Percentiles rank a stretch among this genome's conserved stretches.
phyloP scores from a whole-genome alignment of 169 alveolate genomes.

The Blepharisma undulans region DNA sequence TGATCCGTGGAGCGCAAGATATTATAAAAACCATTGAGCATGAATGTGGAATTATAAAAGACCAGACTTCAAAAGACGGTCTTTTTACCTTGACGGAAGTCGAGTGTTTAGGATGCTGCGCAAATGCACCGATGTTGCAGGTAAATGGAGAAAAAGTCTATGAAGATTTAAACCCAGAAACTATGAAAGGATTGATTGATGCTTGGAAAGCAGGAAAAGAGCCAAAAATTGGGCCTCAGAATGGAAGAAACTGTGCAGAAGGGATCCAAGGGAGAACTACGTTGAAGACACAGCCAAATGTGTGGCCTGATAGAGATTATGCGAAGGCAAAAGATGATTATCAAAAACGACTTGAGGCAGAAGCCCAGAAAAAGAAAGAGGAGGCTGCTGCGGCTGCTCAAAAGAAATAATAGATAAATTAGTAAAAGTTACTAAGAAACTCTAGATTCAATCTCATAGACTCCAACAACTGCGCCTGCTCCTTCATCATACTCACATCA shows the following conservation, averaged over 20 bases:
- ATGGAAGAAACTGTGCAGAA: conserved; percentile 62
- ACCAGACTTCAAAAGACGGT: conserved; percentile 76
- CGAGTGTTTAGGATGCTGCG: conserved; percentile 85
- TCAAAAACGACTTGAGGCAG: background rate
- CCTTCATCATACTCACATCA: conserved; percentile 8
- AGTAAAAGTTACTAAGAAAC: background rate
- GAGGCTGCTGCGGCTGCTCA: background rate
- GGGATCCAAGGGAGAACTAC: conserved; percentile 83
- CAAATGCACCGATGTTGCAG: conserved; percentile 84
- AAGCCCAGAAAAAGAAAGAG: conserved; percentile 1
- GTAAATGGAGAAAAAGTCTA: conserved; percentile 68
- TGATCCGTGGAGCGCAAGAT: conserved; percentile 65
- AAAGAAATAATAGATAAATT: background rate
- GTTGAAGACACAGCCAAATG: conserved; percentile 31
- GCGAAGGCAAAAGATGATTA: conserved; percentile 22
- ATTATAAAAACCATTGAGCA: conserved; percentile 70
- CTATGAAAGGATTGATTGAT: conserved; percentile 56
- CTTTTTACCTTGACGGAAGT: conserved; percentile 77
- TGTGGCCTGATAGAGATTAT: conserved; percentile 11
- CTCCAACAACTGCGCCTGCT: background rate
- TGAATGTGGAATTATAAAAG: conserved; percentile 57
- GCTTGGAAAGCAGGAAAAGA: conserved; percentile 66
- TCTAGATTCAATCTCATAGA: background rate
- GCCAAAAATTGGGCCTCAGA: conserved; percentile 71
- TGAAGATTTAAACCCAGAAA: conserved; percentile 80